These are phyloP conservation scores for Boeremia lycopersici DNA, from an alignment of 2,329 filamentous ascomycete genomes.

Conservation along the genomic window DNA sequence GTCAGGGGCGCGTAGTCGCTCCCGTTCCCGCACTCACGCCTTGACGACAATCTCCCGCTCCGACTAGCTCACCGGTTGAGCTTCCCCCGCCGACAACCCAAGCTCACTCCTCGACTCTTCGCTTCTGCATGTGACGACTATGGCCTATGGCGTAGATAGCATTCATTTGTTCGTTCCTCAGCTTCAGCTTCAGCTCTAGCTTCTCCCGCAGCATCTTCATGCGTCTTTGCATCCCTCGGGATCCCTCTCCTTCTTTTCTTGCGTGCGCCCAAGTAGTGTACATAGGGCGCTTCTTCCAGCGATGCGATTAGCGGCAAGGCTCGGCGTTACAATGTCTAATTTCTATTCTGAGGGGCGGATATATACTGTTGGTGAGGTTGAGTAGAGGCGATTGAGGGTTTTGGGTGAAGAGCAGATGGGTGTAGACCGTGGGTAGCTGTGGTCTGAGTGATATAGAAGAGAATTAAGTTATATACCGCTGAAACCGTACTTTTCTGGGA, in stretches of 20 bases:
- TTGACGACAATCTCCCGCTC: slow-evolving; percentile 30
- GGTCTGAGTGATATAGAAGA: no score
- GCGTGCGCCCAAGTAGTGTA: slow-evolving; percentile 17
- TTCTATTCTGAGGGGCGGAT: slow-evolving; percentile 4
- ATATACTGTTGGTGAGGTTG: not conserved
- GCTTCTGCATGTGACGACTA: slow-evolving; percentile 19
- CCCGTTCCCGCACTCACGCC: slow-evolving; percentile 16
- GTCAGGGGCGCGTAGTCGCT: slow-evolving; percentile 33
- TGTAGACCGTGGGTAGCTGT: no score
- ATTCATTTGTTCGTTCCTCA: not conserved
- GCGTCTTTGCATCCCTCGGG: not conserved
- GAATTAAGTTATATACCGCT: no score
- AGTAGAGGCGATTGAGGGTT: no score
- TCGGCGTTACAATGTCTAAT: slow-evolving; percentile 18
- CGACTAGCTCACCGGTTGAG: slow-evolving; percentile 43
- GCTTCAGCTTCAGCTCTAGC: not conserved
- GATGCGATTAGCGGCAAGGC: slow-evolving; percentile 15
- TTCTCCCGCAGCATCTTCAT: not conserved
- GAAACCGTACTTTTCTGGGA: no score
- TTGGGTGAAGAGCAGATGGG: no score
- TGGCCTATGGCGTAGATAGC: slow-evolving; percentile 2
- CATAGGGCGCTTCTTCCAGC: slow-evolving; percentile 15
- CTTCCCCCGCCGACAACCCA: slow-evolving; percentile 24
- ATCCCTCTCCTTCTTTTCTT: not conserved
- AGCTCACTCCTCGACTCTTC: slow-evolving; percentile 28